These are phyloP conservation scores for Syncephalastrum sp. DNA, from an alignment of 371 early-diverging fungal species.

Conservation along the genomic window DNA sequence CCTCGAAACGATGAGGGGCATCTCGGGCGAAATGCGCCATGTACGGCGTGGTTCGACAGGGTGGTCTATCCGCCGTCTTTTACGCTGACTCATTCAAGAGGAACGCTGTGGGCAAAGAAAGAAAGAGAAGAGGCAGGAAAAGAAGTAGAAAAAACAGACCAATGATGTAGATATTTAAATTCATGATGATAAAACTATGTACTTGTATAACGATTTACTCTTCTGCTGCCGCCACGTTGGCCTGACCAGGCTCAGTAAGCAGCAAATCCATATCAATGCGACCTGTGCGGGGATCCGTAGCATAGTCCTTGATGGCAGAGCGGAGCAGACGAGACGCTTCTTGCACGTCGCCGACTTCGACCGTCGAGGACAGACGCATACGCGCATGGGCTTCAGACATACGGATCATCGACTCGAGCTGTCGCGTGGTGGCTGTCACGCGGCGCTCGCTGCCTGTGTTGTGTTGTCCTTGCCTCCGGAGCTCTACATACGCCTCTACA, in stretches of 20 bases:
- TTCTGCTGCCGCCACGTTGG: too few species aligned
- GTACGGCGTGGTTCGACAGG: too few species aligned
- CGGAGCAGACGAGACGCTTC: conserved; percentile 89
- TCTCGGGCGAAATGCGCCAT: too few species aligned
- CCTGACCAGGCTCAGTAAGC: too few species aligned
- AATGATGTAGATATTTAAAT: not conserved
- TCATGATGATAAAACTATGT: too few species aligned
- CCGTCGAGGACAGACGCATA: conserved; percentile 78
- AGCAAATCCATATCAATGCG: conserved; percentile 94
- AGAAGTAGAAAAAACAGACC: not conserved
- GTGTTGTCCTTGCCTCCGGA: conserved; percentile 82
- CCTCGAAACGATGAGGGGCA: too few species aligned
- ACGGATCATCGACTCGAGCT: conserved; percentile 99
- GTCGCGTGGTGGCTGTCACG: conserved; percentile 97
- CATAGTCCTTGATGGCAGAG: conserved; percentile 93
- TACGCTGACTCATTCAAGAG: too few species aligned
- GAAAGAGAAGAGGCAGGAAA: not conserved
- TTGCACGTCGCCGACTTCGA: conserved; percentile 78
- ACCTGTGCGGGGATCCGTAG: conserved; percentile 98
- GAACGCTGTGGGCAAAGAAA: not conserved
- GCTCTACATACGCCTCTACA: conserved; percentile 82
- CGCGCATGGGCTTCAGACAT: conserved; percentile 98
- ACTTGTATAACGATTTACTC: too few species aligned
- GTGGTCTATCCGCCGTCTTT: too few species aligned
- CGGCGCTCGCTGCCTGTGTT: conserved; percentile 64